Evolutionary conservation across 371 early-diverging fungal genomes (phyloP), one percentile per base, ranked within the genome.

Genomic region (Rhizomucor pusillus): DNA sequence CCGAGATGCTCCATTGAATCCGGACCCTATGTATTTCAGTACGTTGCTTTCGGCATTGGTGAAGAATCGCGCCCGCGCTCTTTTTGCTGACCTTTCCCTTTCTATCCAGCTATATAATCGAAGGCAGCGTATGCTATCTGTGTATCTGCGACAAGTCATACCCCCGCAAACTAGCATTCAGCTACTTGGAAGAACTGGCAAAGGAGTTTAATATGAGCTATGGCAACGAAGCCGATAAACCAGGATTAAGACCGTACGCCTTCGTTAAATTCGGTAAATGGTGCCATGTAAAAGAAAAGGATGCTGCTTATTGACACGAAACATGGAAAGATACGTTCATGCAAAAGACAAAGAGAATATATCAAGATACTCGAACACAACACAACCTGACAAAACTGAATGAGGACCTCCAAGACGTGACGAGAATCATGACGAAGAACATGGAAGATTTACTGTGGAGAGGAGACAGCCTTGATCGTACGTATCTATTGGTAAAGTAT

Each of bases 351-450:
- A 95, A 95, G 75, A 87, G 89, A 58, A 85, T 94, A 55, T 98
- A 94, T 75, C 91, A 95, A 75, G 96, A 98, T 69, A 87, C 92
- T 52, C 82, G 95, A 57, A 90, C 95, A n/a, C 92, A 92, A 67
- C 82, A 86, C 54, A 95, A 97, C 63, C 62, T 98, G 71, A 76
- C 90, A 56, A 93, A 92, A 67, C 73, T 98, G 35, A 94, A 97
- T 66, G 96, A 97, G 59, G 97, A 98, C 68, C 70, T 98, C 59
- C 89, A 90, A 52, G 98, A 97, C 68, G 98, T 98, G 6, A 90
- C 92, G 24, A 85, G 93, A 59, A 97, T 98, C 54, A 96, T 98
- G 97, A 98, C 94, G 13, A 94, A 90, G 66, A 98, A 97, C 72
- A 95, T 98, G 86, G 90, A 94, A 56, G 97, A 97, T 68, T 76